Conservation (phyloP, 768 basidiomycete genomes). For the Naganishia vaughanmartiniae region DNA sequence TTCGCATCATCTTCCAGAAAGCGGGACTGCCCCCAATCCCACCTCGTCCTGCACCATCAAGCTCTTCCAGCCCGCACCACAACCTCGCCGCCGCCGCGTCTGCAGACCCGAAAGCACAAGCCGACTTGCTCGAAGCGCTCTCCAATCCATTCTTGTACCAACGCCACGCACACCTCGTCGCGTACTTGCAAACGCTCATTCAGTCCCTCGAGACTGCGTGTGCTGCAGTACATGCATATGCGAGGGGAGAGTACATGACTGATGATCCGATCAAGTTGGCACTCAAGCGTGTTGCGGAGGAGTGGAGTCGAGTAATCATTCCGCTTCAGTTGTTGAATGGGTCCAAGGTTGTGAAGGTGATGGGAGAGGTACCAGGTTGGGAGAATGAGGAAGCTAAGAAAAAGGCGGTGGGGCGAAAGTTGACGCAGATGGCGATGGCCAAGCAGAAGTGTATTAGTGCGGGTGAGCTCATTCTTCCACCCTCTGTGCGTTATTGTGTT, state of each 20-base stretch:
- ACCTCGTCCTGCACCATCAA: not conserved
- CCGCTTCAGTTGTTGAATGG: conserved; percentile 6
- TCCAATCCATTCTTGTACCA: conserved; percentile 21
- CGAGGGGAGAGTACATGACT: conserved; percentile 2
- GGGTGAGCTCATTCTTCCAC: not conserved
- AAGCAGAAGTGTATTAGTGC: conserved; percentile 8
- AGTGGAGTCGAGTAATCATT: not conserved
- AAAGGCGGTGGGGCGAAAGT: conserved; percentile 1
- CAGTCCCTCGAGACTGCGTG: not conserved
- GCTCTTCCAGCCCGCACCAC: not conserved
- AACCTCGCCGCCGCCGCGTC: not conserved
- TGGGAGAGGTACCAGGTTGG: not conserved
- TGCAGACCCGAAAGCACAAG: not conserved
- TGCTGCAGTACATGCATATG: not conserved
- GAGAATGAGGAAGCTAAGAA: not conserved
- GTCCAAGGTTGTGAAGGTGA: not conserved
- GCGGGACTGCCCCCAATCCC: not conserved
- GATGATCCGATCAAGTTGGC: conserved; percentile 4
- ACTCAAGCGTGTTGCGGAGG: not conserved
- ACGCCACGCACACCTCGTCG: not conserved
- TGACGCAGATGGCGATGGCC: not conserved
- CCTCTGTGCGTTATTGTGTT: not conserved
- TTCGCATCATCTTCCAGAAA: not conserved
- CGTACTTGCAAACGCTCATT: conserved; percentile 4
- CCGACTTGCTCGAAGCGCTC: not conserved